Percentiles rank a stretch among this genome's conserved stretches.
Evolutionary conservation across 2,329 filamentous ascomycete species (phyloP).

Genomic region (Colletotrichum trifolii): DNA sequence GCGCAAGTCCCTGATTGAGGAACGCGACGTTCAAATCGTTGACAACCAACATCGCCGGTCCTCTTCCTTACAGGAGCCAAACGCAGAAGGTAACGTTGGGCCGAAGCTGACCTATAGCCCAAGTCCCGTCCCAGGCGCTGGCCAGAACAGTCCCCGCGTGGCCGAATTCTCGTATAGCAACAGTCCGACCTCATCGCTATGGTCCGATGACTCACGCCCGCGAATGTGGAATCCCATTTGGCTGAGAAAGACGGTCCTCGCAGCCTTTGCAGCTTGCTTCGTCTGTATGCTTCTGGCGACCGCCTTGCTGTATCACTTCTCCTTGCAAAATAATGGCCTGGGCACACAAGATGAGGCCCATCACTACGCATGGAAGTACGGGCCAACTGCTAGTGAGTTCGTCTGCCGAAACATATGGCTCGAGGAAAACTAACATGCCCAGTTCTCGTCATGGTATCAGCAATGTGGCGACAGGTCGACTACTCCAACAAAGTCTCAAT

Average conservation of each 20-base stretch:
- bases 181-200: background rate
- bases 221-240: conserved; percentile 39
- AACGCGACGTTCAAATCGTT: background rate
- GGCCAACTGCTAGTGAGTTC: conserved; percentile 40
- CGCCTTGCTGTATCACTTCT: conserved; percentile 39
- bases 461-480: conserved; percentile 47
- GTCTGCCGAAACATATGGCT: background rate
- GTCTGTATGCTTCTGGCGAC: conserved; percentile 39
- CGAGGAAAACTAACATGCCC: background rate
- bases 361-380: conserved; percentile 41
- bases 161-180: background rate
- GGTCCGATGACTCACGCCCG: background rate
- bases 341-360: conserved; percentile 37
- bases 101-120: background rate
- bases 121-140: background rate
- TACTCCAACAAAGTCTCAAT: conserved; percentile 41
- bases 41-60: background rate
- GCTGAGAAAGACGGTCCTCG: conserved; percentile 37
- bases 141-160: background rate
- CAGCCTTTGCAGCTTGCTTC: conserved; percentile 38
- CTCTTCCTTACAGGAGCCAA: background rate
- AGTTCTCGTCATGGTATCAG: conserved; percentile 42
- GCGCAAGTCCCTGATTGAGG: background rate
- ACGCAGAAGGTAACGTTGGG: background rate
- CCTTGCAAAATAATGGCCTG: conserved; percentile 37